Conservation (phyloP, 768 basidiomycete genomes). For the Pleurotus pulmonarius region DNA sequence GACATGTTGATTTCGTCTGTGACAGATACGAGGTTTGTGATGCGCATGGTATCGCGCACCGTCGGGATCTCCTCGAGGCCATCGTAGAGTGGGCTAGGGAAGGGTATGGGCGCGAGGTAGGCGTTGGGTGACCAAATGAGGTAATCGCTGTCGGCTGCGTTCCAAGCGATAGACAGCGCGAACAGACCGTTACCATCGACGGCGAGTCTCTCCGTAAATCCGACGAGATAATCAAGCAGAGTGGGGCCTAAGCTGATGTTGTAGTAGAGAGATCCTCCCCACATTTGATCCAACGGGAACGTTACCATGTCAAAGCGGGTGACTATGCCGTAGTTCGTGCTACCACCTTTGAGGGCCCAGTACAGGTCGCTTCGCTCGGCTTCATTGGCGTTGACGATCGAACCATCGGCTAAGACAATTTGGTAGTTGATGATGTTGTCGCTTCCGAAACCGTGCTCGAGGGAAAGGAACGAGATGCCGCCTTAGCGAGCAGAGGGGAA, state of each 20-base stretch:
- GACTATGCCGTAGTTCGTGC: conserved; percentile 17
- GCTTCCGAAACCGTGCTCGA: conserved; percentile 10
- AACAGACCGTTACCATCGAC: conserved; percentile 8
- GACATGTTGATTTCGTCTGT: background rate
- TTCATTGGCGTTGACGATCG: conserved; percentile 7
- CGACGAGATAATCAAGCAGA: conserved; percentile 8
- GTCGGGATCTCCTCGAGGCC: conserved; percentile 3
- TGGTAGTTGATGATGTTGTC: conserved; percentile 13
- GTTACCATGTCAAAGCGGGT: conserved; percentile 14
- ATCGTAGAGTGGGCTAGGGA: conserved; percentile 8
- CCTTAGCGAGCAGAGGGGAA: conserved; percentile 3
- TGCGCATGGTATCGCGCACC: conserved; percentile 6
- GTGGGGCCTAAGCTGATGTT: conserved; percentile 1
- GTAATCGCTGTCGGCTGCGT: conserved; percentile 4
- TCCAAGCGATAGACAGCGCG: conserved; percentile 8
- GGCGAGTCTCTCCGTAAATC: conserved; percentile 4
- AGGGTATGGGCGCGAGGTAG: conserved; percentile 6
- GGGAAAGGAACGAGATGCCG: conserved; percentile 14
- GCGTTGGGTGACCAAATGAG: conserved; percentile 8
- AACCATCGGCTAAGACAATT: conserved; percentile 14
- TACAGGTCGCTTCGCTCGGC: conserved; percentile 12
- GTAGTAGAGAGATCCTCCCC: conserved; percentile 14
- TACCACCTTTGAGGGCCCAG: conserved; percentile 15
- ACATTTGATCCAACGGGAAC: conserved; percentile 6
- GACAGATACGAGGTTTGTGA: conserved; percentile 1